phyloP scores from a whole-genome alignment of 208 protist genomes.

The Wallacemonas sp. region DNA sequence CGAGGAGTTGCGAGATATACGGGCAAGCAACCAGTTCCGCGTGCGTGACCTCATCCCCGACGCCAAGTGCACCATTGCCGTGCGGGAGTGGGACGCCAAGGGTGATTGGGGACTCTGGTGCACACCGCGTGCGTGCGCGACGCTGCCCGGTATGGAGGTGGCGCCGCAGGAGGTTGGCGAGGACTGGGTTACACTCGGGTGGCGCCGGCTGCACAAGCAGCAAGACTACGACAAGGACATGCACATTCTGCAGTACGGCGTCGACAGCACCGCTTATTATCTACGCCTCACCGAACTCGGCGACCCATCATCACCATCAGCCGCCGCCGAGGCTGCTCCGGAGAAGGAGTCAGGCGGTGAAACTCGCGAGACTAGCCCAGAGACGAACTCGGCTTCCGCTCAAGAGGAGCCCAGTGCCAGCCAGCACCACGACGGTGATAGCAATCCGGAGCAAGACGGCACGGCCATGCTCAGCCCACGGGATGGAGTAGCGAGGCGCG shows the following conservation, averaged over 20 bases:
- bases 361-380: not conserved
- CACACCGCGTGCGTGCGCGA: slow-evolving; percentile 74
- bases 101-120: slow-evolving; percentile 92
- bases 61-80: slow-evolving; percentile 87
- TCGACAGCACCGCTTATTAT: slow-evolving; percentile 75
- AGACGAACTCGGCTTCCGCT: not conserved
- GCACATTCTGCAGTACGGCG: slow-evolving; percentile 74
- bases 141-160: slow-evolving; percentile 71
- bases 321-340: slow-evolving; percentile 15
- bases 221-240: slow-evolving; percentile 88
- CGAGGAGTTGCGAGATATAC: slow-evolving; percentile 78
- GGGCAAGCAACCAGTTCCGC: slow-evolving; percentile 75
- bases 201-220: slow-evolving; percentile 53
- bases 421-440: not conserved
- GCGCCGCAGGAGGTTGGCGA: slow-evolving; percentile 75
- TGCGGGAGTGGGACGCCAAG: slow-evolving; percentile 90
- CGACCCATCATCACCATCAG: not conserved
- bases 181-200: slow-evolving; percentile 68
- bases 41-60: slow-evolving; percentile 77
- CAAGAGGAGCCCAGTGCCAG: not conserved
- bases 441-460: not conserved
- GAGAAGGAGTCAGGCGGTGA: too few relatives aligned
- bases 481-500: too few relatives aligned
- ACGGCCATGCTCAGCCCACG: too few relatives aligned
- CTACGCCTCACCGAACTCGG: slow-evolving; percentile 70